Percentiles rank a stretch among this genome's conserved stretches.
These are phyloP conservation scores for Phytophthora colocasiae DNA, from an alignment of 352 stramenopile species.

Conservation along the genomic window DNA sequence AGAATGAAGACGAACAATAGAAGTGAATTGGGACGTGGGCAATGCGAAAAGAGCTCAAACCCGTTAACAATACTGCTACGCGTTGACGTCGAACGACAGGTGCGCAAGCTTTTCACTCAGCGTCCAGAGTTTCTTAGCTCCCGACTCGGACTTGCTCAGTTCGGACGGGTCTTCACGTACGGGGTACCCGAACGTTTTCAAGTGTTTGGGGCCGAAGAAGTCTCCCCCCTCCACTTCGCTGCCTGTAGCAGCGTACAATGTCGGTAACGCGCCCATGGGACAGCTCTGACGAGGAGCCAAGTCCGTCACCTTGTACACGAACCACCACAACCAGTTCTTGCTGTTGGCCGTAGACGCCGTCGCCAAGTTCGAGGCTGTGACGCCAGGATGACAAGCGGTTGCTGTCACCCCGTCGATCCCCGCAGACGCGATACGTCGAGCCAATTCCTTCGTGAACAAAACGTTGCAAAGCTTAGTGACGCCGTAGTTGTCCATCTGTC, in stretches of 20 bases:
- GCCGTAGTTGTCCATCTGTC: slow-evolving; percentile 62
- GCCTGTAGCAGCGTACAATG: slow-evolving; percentile 48
- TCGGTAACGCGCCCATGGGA: slow-evolving; percentile 48
- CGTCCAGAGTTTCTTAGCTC: slow-evolving; percentile 44
- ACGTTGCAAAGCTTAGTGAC: slow-evolving; percentile 93
- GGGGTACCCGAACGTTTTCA: slow-evolving; percentile 41
- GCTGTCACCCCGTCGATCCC: slow-evolving; percentile 36
- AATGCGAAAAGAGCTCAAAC: slow-evolving; percentile 4
- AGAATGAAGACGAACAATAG: background rate
- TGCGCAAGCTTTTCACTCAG: slow-evolving; percentile 43
- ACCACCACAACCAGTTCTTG: slow-evolving; percentile 23
- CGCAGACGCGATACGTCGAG: slow-evolving; percentile 42
- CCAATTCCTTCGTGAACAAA: slow-evolving; percentile 90
- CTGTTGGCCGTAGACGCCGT: slow-evolving; percentile 11
- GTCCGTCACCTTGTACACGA: slow-evolving; percentile 34
- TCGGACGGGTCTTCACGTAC: slow-evolving; percentile 39
- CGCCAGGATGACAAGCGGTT: slow-evolving; percentile 43
- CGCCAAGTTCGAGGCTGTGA: slow-evolving; percentile 38
- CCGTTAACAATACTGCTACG: background rate
- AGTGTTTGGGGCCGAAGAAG: slow-evolving; percentile 37
- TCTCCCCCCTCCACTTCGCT: slow-evolving; percentile 30
- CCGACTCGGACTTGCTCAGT: slow-evolving; percentile 33
- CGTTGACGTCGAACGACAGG: slow-evolving; percentile 25
- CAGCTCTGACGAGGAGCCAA: slow-evolving; percentile 29
- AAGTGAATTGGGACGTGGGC: background rate